Evolutionary conservation across 2,329 filamentous ascomycete species (phyloP).

Genomic region (Metarhizium anisopliae): DNA sequence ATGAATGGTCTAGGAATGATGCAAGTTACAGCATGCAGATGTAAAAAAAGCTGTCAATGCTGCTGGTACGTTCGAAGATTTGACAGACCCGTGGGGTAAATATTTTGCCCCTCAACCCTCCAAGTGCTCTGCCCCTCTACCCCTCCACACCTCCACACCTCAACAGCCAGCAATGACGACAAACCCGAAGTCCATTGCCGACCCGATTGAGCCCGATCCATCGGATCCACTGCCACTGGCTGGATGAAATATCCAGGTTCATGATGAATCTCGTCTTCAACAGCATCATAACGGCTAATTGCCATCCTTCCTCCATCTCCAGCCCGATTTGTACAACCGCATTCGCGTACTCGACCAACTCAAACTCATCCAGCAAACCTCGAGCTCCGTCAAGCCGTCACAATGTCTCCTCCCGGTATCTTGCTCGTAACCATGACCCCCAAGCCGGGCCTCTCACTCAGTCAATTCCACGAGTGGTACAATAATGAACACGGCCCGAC

Average conservation of each 20-base stretch:
- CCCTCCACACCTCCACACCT: neutral
- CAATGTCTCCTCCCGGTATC: slow-evolving; percentile 49
- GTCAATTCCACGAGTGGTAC: slow-evolving; percentile 86
- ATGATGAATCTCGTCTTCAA: neutral
- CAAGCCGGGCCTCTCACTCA: slow-evolving; percentile 50
- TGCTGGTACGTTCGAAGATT: neutral
- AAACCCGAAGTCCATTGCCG: slow-evolving; percentile 12
- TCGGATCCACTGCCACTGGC: neutral
- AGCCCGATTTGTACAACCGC: too few species aligned
- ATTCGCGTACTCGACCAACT: too few species aligned
- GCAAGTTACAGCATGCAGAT: too few species aligned
- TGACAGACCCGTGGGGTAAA: neutral
- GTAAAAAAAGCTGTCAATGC: too few species aligned
- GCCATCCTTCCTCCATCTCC: too few species aligned
- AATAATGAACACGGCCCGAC: slow-evolving; percentile 86
- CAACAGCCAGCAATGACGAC: neutral
- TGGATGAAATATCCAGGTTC: neutral
- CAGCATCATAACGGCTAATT: neutral
- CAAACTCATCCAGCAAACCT: neutral
- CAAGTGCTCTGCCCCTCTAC: too few species aligned
- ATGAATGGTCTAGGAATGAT: too few species aligned
- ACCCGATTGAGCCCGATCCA: slow-evolving; percentile 10
- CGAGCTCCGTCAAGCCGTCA: neutral
- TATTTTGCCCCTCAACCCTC: neutral
- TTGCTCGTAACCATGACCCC: slow-evolving; percentile 86